phyloP scores from a whole-genome alignment of 2,329 filamentous ascomycete species.

The Neonectria magnoliae region DNA sequence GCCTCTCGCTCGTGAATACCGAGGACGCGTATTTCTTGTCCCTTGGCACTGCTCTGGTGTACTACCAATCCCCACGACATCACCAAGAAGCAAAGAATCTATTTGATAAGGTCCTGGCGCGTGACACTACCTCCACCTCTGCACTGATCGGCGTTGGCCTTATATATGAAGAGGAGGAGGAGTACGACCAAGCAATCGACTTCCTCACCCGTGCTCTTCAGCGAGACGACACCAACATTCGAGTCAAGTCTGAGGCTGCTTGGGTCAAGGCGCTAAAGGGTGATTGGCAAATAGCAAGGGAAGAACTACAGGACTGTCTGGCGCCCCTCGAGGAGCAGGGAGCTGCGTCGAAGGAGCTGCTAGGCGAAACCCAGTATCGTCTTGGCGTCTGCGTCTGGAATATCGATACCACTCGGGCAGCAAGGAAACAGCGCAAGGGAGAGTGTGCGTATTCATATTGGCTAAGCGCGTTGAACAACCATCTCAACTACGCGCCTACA shows the following conservation, averaged over 20 bases:
- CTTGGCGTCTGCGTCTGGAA: constrained; percentile 91
- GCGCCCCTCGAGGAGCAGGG: constrained; percentile 70
- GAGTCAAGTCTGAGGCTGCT: constrained; percentile 85
- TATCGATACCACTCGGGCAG: constrained; percentile 75
- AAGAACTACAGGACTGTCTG: constrained; percentile 77
- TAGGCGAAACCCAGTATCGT: constrained; percentile 86
- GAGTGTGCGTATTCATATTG: constrained; percentile 80
- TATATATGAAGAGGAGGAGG: constrained; percentile 92
- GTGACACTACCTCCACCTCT: constrained; percentile 79
- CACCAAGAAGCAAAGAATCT: constrained; percentile 88
- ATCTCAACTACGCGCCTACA: constrained; percentile 87
- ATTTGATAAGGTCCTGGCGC: constrained; percentile 82
- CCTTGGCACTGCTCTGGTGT: constrained; percentile 88
- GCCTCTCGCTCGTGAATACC: constrained; percentile 74
- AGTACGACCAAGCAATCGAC: constrained; percentile 82
- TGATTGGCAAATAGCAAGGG: constrained; percentile 73
- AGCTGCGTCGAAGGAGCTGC: constrained; percentile 70
- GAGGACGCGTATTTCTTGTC: constrained; percentile 79
- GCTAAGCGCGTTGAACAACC: constrained; percentile 83
- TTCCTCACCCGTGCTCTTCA: constrained; percentile 81
- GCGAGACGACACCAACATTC: constrained; percentile 78
- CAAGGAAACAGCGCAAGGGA: constrained; percentile 81
- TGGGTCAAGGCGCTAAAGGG: constrained; percentile 91
- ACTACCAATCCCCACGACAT: constrained; percentile 88
- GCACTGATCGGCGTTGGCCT: constrained; percentile 91